Base-by-base conservation (phyloP, 352 stramenopile genomes). In the Globisporangium splendens region DNA sequence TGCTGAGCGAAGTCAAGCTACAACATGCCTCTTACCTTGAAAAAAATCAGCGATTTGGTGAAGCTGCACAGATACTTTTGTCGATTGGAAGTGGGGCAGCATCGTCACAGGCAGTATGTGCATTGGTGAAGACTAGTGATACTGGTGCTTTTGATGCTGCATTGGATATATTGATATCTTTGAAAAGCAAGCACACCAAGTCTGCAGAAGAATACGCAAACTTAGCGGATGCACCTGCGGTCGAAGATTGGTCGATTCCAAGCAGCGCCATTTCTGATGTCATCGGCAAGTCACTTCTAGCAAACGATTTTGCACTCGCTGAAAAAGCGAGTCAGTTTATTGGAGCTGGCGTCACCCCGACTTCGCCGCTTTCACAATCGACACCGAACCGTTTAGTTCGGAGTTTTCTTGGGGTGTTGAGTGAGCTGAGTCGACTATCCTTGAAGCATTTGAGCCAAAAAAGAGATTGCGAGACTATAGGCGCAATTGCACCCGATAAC, bases 181-280 rank as follows among this genome's bases (percentile, higher is more conserved):
- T 65, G 31, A 28, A 48, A 31, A n/a, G 13, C 1, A n/a, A 21
- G 8, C 14, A 8, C 1, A 7, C 21, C 2, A 1, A 22, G 0
- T 14, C 15, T 7, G 15, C 12, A 46, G 31, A 38, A n/a, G 39
- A 3, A n/a, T 6, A 10, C 39, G 55, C 28, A 20, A 18, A 62
- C 20, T 24, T 24, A 22, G 47, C 8, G n/a, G 43, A 12, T 8
- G 31, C 49, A 21, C 7, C 15, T 24, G 22, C 11, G 7, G 17
- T 22, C 6, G 50, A 51, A 28, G 61, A 51, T 33, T 61, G 73
- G 18, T 63, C 70, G 12, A 69, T 85, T 14, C 75, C 75, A 15
- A 70, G 50, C 28, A 73, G 57, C 22, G 67, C 81, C 50, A 70
- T 86, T 33, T 54, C 73, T 39, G 72, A 69, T 28, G 77, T 84